Conservation (phyloP, 441 rosid species). For the Eutrema salsugineum region DNA sequence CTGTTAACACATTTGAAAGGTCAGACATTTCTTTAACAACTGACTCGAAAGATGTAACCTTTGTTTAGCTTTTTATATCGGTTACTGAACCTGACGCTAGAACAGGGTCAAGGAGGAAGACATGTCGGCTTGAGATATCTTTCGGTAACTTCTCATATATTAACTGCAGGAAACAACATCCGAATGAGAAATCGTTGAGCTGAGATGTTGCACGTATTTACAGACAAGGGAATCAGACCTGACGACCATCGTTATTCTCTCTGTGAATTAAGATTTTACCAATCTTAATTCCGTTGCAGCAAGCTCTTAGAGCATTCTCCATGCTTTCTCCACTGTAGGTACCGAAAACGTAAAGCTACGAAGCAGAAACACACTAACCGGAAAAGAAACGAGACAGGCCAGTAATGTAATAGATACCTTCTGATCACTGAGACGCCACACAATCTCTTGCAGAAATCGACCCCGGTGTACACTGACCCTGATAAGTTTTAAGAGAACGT, state of each 20-base stretch:
- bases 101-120: slow-evolving; percentile 83
- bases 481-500: slow-evolving; percentile 4
- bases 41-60: not conserved
- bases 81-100: slow-evolving; percentile 74
- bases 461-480: slow-evolving; percentile 95
- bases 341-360: not conserved
- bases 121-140: slow-evolving; percentile 82
- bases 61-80: not conserved
- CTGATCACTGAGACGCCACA: slow-evolving; percentile 87
- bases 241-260: slow-evolving; percentile 64
- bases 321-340: slow-evolving; percentile 86
- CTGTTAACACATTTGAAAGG: slow-evolving; percentile 29
- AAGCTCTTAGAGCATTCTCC: slow-evolving; percentile 97
- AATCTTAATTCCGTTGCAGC: slow-evolving; percentile 89
- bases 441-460: slow-evolving; percentile 70
- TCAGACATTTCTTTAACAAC: slow-evolving; percentile 6
- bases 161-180: slow-evolving; percentile 44
- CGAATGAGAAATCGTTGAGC: not conserved
- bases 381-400: not conserved
- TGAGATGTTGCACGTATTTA: not conserved
- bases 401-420: slow-evolving; percentile 42
- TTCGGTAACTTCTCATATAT: slow-evolving; percentile 89
- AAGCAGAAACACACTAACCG: not conserved
- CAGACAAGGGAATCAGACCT: slow-evolving; percentile 36
- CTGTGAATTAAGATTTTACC: slow-evolving; percentile 88